Percentiles rank a stretch among this genome's conserved stretches.
Conservation (phyloP, 306 rosid species). For the apple (Malus domestica) region ASM211411v1 NC_041793.1:7172501-7173000, state of each 20-base stretch:
- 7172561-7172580: slow-evolving; percentile 8
- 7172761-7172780: background rate
- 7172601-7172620: background rate
- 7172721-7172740: background rate
- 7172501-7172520: slow-evolving; percentile 34
- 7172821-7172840: too few species aligned
- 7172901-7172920: too few species aligned
- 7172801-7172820: too few species aligned
- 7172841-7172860: too few species aligned
- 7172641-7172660: background rate
- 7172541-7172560: background rate
- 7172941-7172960: too few species aligned
- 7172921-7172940: too few species aligned
- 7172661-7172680: background rate
- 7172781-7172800: too few species aligned
- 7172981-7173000: too few species aligned
- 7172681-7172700: background rate
- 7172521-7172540: slow-evolving; percentile 25
- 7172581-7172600: slow-evolving; percentile 7
- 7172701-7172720: background rate
- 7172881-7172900: too few species aligned
- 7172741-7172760: background rate
- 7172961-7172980: too few species aligned
- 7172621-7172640: background rate
- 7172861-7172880: too few species aligned